Evolutionary conservation across 352 stramenopile species (phyloP), one percentile per base, ranked within the genome.

Genomic region (Phytophthora fragariae): DNA sequence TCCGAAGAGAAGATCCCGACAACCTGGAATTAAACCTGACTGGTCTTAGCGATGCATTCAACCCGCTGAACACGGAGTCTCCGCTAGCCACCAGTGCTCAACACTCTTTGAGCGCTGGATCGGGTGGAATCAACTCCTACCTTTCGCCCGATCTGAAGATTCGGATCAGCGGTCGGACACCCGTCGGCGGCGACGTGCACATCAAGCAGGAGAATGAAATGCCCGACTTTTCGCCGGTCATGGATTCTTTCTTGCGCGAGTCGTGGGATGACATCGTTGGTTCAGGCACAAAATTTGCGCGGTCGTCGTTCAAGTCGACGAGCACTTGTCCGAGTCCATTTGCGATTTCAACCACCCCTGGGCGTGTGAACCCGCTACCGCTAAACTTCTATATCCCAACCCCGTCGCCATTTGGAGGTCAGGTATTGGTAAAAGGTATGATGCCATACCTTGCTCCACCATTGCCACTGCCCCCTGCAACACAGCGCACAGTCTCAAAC

Each of bases 201-300:
- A 85, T 88, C 62, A 89, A 89, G 62, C 62, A 80, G 54, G 84
- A 89, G 57, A 65, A 29, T 49, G 65, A 56, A 17, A 69, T 74
- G 33, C 68, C 76, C 5, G 76, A 75, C 50, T 81, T 89, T 27
- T 89, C 83, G 19, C 82, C 85, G 2, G 59, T 81, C 37, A 88
- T 91, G 76, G 82, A 91, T 55, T 88, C 82, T 15, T 90, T 91
- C 57, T 67, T 91, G 37, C 77, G 77, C 0, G 85, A 91, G 29
- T 81, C 83, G 12, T 92, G 83, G 82, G 80, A 84, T 54, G 80
- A 90, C 41, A 82, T 89, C 52, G 65, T 75, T 17, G 75, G 77
- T 2, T 47, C 60, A 12, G 63, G 52, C 12, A 81, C 68, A 39
- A 68, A 57, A 55, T 75, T 77, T 24, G 64, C 54, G 0, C 77